Evolutionary conservation across 768 basidiomycete genomes (phyloP).

Genomic region (Panaeolus papilionaceus): DNA sequence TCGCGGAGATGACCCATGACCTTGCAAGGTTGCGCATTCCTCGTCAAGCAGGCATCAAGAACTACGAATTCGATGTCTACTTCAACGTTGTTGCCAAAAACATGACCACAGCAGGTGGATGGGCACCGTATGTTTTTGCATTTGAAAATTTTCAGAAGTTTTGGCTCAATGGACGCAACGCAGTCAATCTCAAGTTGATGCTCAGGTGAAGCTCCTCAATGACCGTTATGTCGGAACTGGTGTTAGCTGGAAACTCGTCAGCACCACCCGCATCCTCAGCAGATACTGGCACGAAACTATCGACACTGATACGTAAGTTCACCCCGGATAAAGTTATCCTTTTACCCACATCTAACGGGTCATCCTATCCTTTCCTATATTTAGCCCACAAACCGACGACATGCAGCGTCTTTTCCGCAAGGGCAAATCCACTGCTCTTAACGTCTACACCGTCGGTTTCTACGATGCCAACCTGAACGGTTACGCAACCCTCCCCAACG

Average conservation of each 20-base stretch:
- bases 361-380: slow-evolving; percentile 14
- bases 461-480: slow-evolving; percentile 42
- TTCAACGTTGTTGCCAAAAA: slow-evolving; percentile 40
- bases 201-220: slow-evolving; percentile 50
- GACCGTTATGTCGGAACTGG: slow-evolving; percentile 41
- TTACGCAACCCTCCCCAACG: slow-evolving; percentile 54
- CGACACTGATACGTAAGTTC: slow-evolving; percentile 33
- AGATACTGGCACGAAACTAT: slow-evolving; percentile 49
- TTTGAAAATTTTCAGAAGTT: neutral
- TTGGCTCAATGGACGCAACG: slow-evolving; percentile 16
- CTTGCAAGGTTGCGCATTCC: slow-evolving; percentile 20
- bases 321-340: neutral
- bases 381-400: slow-evolving; percentile 35
- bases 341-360: neutral
- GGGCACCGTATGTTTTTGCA: slow-evolving; percentile 40
- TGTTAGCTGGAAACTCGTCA: slow-evolving; percentile 41
- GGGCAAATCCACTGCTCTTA: slow-evolving; percentile 43
- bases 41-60: slow-evolving; percentile 21
- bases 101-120: slow-evolving; percentile 40
- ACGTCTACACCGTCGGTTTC: slow-evolving; percentile 45
- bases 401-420: slow-evolving; percentile 45
- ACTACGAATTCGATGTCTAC: slow-evolving; percentile 36
- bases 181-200: slow-evolving; percentile 41
- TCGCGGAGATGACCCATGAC: slow-evolving; percentile 21
- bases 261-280: slow-evolving; percentile 45